Base-by-base conservation (phyloP, 192 early-diverging fungal genomes). In the Funneliformis mosseae region DNA sequence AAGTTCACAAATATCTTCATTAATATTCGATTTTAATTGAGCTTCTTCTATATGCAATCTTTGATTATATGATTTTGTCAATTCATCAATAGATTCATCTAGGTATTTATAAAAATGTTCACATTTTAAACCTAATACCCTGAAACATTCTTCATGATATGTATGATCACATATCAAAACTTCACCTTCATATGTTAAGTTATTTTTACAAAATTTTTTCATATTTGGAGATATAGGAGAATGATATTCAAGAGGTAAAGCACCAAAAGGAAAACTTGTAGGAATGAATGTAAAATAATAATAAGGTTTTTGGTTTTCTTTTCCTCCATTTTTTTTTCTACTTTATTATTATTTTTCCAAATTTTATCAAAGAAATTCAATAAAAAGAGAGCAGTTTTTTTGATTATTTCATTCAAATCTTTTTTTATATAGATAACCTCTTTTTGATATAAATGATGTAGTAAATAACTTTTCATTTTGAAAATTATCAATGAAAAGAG, bases 331-430 rank as follows among this genome's bases (percentile, higher is more conserved):
- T 68, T 68, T 39, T 68, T 68, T 68, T 68, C 66, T 38, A 68
- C 11, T 16, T 39, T 68, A 38, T 14, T 5, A 38, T 41, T 14
- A 41, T 68, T 10, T 39, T 68, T 68, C 38, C 28, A 68, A 39
- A 68, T 38, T 12, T 68, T 12, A 38, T 68, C 66, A 39, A 68
- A 68, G 16, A 68, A 68, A 41, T 68, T 28, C 33, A 68, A 68
- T 9, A 39, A 28, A 68, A 68, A 68, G 3, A 68, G 16, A 33
- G 33, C 66, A 38, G 33, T 41, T 38, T 3, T 38, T 39, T 68
- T 68, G 38, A 68, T 16, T 16, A 68, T 33, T 68, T 68, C 11
- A 39, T 68, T 33, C 12, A 68, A 28, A 10, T 68, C 66, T 41
- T 68, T 68, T 68, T 68, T 27, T 68, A 41, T 68, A 68, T 39